Percentiles rank a stretch among this genome's conserved stretches.
Evolutionary conservation across 2,329 filamentous ascomycete genomes (phyloP).

Genomic region (Tolypocladium nubicola): DNA sequence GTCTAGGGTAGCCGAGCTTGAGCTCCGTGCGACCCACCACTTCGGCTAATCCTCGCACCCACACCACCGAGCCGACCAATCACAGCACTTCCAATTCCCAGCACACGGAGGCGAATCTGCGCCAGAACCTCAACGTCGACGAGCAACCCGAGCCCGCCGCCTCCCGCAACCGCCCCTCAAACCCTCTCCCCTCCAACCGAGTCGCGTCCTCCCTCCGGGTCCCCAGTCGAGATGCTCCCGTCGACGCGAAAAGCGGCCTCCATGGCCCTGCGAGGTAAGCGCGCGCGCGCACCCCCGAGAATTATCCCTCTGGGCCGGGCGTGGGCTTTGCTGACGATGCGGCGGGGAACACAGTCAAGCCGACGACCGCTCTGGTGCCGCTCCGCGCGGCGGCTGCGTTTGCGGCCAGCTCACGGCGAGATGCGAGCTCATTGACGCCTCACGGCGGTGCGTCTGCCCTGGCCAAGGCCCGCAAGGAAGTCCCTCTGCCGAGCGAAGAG

Average conservation of each 20-base stretch:
- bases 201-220: not conserved
- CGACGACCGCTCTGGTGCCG: constrained; percentile 50
- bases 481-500: constrained; percentile 69
- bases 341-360: constrained; percentile 46
- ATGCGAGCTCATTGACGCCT: constrained; percentile 46
- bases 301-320: not conserved
- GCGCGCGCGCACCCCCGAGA: not conserved
- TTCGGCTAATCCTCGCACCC: constrained; percentile 4
- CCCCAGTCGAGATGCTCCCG: constrained; percentile 29
- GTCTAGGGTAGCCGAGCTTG: no score
- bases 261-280: constrained; percentile 39
- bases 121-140: not conserved
- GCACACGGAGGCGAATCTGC: constrained; percentile 1
- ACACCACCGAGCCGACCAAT: not conserved
- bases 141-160: not conserved
- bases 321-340: not conserved
- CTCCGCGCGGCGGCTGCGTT: constrained; percentile 53
- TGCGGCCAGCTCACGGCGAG: constrained; percentile 55
- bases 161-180: not conserved
- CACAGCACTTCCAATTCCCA: constrained; percentile 1
- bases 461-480: constrained; percentile 53
- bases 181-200: not conserved
- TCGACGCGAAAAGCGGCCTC: constrained; percentile 40
- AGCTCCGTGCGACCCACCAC: not conserved
- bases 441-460: constrained; percentile 43